phyloP scores from a whole-genome alignment of 768 basidiomycete genomes.

The Psilocybe cubensis region DNA sequence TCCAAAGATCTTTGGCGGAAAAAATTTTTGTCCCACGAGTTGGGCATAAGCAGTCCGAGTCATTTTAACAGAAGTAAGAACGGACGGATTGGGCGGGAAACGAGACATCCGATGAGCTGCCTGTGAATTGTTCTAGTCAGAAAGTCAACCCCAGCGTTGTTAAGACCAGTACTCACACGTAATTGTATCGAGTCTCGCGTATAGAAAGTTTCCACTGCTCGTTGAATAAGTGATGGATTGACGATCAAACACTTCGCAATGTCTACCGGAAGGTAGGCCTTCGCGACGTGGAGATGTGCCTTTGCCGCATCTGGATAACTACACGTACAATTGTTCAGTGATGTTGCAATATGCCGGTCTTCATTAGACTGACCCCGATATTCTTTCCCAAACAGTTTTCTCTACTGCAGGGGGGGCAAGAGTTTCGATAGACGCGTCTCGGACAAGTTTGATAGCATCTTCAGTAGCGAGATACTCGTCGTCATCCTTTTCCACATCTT shows the following conservation, averaged over 20 bases:
- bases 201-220: constrained; percentile 91
- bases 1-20: constrained; percentile 89
- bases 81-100: constrained; percentile 75
- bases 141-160: not conserved
- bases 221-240: constrained; percentile 76
- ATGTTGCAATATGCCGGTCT: not conserved
- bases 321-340: not conserved
- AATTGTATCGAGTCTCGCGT: constrained; percentile 91
- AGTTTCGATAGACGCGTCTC: constrained; percentile 57
- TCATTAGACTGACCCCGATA: constrained; percentile 58
- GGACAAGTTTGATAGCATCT: constrained; percentile 68
- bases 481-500: constrained; percentile 42
- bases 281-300: constrained; percentile 75
- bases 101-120: constrained; percentile 88
- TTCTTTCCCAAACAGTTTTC: constrained; percentile 67
- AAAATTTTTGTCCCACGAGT: constrained; percentile 88
- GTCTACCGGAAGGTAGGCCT: constrained; percentile 79
- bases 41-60: constrained; percentile 96
- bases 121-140: constrained; percentile 40
- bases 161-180: constrained; percentile 55
- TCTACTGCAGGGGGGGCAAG: constrained; percentile 65
- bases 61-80: constrained; percentile 69
- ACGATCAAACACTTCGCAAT: constrained; percentile 73
- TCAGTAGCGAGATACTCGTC: constrained; percentile 57
- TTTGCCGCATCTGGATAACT: constrained; percentile 75